These are phyloP conservation scores for Alternaria arborescens DNA, from an alignment of 2,329 filamentous ascomycete species.

Conservation along the genomic window DNA sequence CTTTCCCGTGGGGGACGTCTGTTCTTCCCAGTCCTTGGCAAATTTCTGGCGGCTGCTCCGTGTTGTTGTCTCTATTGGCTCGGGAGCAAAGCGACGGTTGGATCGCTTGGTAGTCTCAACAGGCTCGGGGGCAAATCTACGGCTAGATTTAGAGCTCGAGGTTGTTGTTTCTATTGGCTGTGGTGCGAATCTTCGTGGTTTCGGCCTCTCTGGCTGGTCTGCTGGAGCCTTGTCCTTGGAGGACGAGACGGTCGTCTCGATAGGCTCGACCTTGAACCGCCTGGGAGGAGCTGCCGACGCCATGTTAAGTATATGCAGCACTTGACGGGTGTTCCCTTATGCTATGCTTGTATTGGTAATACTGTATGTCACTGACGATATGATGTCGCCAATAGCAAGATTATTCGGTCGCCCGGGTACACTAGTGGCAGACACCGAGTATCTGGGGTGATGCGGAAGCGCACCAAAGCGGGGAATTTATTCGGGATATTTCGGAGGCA, in stretches of 20 bases:
- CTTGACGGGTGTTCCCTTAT: slow-evolving; percentile 14
- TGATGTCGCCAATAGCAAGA: slow-evolving; percentile 24
- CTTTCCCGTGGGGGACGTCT: slow-evolving; percentile 31
- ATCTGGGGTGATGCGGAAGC: slow-evolving; percentile 32
- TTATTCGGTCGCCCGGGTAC: slow-evolving; percentile 28
- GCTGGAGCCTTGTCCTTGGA: slow-evolving; percentile 74
- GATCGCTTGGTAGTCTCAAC: slow-evolving; percentile 71
- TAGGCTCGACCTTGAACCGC: slow-evolving; percentile 50
- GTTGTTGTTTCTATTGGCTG: slow-evolving; percentile 51
- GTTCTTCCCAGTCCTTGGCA: slow-evolving; percentile 36
- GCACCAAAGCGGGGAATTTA: slow-evolving; percentile 36
- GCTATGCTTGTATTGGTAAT: slow-evolving; percentile 8
- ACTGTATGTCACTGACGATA: slow-evolving; percentile 27
- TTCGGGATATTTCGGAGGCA: slow-evolving; percentile 32
- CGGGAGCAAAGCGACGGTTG: slow-evolving; percentile 58
- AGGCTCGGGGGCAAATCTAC: slow-evolving; percentile 72
- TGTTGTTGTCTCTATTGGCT: slow-evolving; percentile 49
- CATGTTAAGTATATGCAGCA: slow-evolving; percentile 30
- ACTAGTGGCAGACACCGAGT: slow-evolving; percentile 29
- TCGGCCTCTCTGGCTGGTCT: slow-evolving; percentile 41
- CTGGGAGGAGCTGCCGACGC: slow-evolving; percentile 42
- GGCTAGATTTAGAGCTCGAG: slow-evolving; percentile 26
- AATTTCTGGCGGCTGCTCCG: slow-evolving; percentile 41
- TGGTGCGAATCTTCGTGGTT: slow-evolving; percentile 44
- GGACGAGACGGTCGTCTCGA: slow-evolving; percentile 47